A percentile compares a stretch with the other conserved stretches of the same genome.
These are phyloP conservation scores for Trichoderma guizhouense DNA, from an alignment of 2,329 filamentous ascomycete species.

Conservation along the genomic window DNA sequence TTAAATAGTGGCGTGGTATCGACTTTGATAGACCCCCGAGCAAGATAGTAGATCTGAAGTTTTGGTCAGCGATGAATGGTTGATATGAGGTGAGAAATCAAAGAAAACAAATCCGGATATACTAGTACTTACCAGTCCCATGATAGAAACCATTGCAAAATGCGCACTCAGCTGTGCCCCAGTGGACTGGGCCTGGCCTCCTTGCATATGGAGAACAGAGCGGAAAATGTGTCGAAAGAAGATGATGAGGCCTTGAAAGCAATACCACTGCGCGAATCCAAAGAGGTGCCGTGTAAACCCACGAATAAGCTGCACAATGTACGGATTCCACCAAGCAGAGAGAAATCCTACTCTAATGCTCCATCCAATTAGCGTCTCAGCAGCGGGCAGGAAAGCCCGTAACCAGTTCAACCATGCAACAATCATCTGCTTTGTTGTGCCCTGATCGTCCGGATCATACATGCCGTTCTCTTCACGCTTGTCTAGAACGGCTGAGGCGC, in stretches of 20 bases:
- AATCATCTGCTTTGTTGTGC: slow-evolving; percentile 19
- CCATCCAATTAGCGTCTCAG: slow-evolving; percentile 43
- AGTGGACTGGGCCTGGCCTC: slow-evolving; percentile 35
- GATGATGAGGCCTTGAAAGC: slow-evolving; percentile 59
- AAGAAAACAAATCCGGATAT: background rate
- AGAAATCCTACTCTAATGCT: slow-evolving; percentile 48
- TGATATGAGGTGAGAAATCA: background rate
- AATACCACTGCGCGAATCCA: slow-evolving; percentile 64
- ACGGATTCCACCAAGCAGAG: slow-evolving; percentile 67
- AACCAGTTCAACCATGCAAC: slow-evolving; percentile 20
- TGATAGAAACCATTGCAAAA: slow-evolving; percentile 49
- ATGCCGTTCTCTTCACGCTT: slow-evolving; percentile 28
- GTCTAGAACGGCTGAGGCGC: slow-evolving; percentile 27
- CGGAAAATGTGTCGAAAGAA: slow-evolving; percentile 51
- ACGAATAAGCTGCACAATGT: slow-evolving; percentile 56
- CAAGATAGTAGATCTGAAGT: slow-evolving; percentile 43
- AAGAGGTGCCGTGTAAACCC: slow-evolving; percentile 58
- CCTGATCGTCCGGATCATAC: slow-evolving; percentile 34
- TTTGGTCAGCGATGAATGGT: slow-evolving; percentile 23
- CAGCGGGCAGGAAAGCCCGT: slow-evolving; percentile 37
- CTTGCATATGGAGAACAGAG: slow-evolving; percentile 39
- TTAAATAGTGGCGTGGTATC: slow-evolving; percentile 56
- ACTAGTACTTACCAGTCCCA: slow-evolving; percentile 47
- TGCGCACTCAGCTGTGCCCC: slow-evolving; percentile 53
- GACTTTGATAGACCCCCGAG: slow-evolving; percentile 47